Percentiles rank a stretch among this genome's conserved stretches.
Evolutionary conservation across 345 rosid genomes (phyloP).

Genomic region (Eucalyptus grandis): DNA sequence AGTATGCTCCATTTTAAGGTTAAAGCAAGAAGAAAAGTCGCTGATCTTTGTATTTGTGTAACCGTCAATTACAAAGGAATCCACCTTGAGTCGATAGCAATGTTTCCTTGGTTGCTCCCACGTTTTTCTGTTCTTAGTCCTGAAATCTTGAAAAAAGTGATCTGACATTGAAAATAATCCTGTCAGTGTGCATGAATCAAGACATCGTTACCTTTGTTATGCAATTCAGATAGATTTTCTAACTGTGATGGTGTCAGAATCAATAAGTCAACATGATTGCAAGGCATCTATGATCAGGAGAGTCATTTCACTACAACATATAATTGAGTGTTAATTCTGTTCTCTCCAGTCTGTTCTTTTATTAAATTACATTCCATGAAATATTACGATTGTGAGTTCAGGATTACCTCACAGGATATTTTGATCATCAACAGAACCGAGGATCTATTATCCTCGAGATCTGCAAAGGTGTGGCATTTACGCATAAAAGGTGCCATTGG

Average conservation of each 20-base stretch:
- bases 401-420: background rate
- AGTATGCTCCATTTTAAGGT: too few species aligned
- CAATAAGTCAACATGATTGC: background rate
- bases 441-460: background rate
- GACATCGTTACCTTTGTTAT: too few species aligned
- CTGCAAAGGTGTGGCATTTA: background rate
- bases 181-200: too few species aligned
- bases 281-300: background rate
- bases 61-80: too few species aligned
- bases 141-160: too few species aligned
- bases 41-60: too few species aligned
- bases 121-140: too few species aligned
- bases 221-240: background rate
- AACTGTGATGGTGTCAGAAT: background rate
- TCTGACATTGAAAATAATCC: too few species aligned
- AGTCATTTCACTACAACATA: fast-evolving
- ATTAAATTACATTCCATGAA: background rate
- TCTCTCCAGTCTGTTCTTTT: fast-evolving
- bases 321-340: background rate
- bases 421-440: background rate
- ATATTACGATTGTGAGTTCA: background rate
- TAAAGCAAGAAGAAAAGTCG: too few species aligned
- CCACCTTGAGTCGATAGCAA: too few species aligned
- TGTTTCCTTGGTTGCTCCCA: too few species aligned
- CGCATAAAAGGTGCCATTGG: background rate